Evolutionary conservation across 2,329 filamentous ascomycete genomes (phyloP).

Genomic region (Penicillium sp.): DNA sequence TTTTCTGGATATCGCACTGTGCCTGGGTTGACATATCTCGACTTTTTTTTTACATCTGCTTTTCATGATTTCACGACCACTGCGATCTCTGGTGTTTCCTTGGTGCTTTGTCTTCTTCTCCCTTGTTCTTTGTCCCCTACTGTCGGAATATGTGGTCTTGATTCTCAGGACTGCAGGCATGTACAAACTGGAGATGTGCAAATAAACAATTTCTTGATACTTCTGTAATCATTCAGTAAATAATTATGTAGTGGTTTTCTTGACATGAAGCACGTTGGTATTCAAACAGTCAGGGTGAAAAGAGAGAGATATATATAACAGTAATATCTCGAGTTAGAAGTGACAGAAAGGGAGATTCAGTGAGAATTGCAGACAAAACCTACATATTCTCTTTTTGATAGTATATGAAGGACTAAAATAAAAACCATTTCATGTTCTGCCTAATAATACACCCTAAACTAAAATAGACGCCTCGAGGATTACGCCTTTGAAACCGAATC

Average conservation of each 20-base stretch:
- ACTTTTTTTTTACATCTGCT: constrained; percentile 1
- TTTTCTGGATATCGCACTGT: constrained; percentile 1
- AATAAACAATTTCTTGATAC: constrained; percentile 15
- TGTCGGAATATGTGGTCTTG: constrained; percentile 5
- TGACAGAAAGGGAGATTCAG: neutral
- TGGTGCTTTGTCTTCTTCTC: constrained; percentile 8
- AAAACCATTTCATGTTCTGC: neutral
- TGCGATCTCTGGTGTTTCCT: constrained; percentile 11
- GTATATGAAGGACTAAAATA: neutral
- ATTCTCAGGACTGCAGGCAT: constrained; percentile 4
- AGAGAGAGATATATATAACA: neutral
- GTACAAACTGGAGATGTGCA: constrained; percentile 24
- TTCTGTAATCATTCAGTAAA: neutral
- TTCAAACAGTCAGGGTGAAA: neutral
- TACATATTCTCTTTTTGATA: neutral
- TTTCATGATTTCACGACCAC: constrained; percentile 20
- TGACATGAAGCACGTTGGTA: neutral
- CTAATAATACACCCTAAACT: constrained; percentile 12
- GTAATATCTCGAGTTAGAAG: neutral
- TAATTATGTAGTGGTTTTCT: neutral
- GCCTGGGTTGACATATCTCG: neutral
- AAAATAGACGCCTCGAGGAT: neutral
- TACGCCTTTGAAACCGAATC: neutral
- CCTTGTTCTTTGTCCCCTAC: constrained; percentile 10
- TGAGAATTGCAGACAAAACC: neutral